Conservation (phyloP, 768 basidiomycete genomes). For the Trametes sanguinea region DNA sequence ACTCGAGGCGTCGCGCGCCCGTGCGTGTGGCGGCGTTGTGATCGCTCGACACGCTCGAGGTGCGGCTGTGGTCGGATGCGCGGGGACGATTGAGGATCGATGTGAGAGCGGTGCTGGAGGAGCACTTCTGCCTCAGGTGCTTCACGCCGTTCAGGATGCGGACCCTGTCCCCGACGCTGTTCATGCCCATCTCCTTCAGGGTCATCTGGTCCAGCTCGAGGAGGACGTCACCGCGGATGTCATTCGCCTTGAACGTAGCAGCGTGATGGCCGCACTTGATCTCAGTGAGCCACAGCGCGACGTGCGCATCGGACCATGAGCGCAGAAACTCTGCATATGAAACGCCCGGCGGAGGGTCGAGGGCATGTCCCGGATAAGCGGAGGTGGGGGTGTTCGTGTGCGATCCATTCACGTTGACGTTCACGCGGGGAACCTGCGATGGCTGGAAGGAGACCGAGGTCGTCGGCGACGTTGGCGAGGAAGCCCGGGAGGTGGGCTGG, state of each 20-base stretch:
- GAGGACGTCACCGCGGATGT: conserved; percentile 90
- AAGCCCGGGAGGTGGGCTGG: conserved; percentile 40
- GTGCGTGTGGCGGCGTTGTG: conserved; percentile 34
- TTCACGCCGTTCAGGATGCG: conserved; percentile 87
- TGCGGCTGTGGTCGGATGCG: conserved; percentile 25
- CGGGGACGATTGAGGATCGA: conserved; percentile 28
- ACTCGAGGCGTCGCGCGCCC: conserved; percentile 53
- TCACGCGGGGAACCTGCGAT: conserved; percentile 39
- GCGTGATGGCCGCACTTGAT: conserved; percentile 74
- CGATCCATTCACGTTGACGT: conserved; percentile 38
- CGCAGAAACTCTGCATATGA: conserved; percentile 63
- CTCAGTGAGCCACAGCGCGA: conserved; percentile 76
- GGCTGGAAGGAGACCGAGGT: conserved; percentile 33
- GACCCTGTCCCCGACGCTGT: conserved; percentile 89
- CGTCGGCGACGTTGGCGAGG: conserved; percentile 40
- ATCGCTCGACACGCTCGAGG: conserved; percentile 26
- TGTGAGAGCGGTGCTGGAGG: conserved; percentile 22
- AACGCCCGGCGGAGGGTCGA: conserved; percentile 63
- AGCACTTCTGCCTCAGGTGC: conserved; percentile 62
- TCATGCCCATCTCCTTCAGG: conserved; percentile 88
- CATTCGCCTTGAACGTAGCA: conserved; percentile 74
- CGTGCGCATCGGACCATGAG: conserved; percentile 72
- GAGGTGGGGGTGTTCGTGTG: conserved; percentile 41
- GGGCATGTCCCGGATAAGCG: conserved; percentile 41
- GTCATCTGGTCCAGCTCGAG: conserved; percentile 87